Evolutionary conservation across 2,329 filamentous ascomycete genomes (phyloP), one percentile per base, ranked within the genome.

Genomic region (Lojkania enalia): DNA sequence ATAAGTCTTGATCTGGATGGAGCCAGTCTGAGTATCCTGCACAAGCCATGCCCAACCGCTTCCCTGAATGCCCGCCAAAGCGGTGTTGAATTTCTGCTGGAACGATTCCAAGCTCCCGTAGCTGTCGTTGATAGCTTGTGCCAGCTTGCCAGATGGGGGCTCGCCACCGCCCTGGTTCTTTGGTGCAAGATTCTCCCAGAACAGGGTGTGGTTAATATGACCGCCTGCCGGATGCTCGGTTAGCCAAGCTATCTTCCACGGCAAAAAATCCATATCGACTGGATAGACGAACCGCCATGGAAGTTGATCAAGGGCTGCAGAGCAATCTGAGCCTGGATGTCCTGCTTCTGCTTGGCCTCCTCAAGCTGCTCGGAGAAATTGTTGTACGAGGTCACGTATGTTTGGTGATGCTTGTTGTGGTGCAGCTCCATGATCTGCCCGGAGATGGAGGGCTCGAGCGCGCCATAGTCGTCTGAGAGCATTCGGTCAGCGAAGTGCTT

Each of bases 391-490:
- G 85, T 94, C 61, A 96, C 89, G 71, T 96, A 96, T 64, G 90
- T 91, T 74, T 92, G 85, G 78, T 96, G 91, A 80, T 96, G 90
- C 75, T 90, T 92, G 76, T 82, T 85, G 82, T 96, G 88, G 80
- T 96, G 91, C 35, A 95, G 83, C 77, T 95, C 88, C 91, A 96
- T 96, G 77, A 96, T 96, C 75, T 94, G 84, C 71, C 87, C 87
- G 37, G 87, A 91, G 76, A 96, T 81, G 67, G 80, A 72, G 57
- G 82, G 83, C 77, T 99, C 94, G 63, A 99, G 90, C 40, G 91
- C 94, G 69, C 87, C 89, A 73, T 96, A 99, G 80, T 96, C 94
- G 71, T 97, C 92, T 96, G 57, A 11, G 18, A 16, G 6, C 15
- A n/a, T 7, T 16, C 15, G 16, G 9, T 16, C 7, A 16, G 9